Evolutionary conservation across 2,329 filamentous ascomycete genomes (phyloP).

Genomic region (Mycosphaerelloides madeirae): DNA sequence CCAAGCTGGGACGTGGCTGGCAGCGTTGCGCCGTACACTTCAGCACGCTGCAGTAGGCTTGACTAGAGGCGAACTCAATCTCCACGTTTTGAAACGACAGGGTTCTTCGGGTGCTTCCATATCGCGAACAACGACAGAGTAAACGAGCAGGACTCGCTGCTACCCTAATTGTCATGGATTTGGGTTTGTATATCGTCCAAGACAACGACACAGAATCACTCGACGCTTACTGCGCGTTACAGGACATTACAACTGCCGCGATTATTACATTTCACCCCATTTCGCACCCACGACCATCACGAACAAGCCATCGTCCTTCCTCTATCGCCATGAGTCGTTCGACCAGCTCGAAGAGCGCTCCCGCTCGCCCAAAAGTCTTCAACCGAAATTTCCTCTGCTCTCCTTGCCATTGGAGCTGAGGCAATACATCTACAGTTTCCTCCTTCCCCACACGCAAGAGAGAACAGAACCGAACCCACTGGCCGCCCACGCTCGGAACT

Average conservation of each 20-base stretch:
- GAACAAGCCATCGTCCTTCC: slow-evolving; percentile 8
- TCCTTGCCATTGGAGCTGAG: slow-evolving; percentile 43
- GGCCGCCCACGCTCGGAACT: slow-evolving; percentile 27
- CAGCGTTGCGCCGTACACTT: too few species aligned
- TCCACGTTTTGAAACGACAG: background rate
- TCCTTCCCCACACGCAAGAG: slow-evolving; percentile 40
- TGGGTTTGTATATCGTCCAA: too few species aligned
- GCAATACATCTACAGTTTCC: slow-evolving; percentile 37
- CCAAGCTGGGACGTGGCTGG: background rate
- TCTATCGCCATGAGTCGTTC: slow-evolving; percentile 28
- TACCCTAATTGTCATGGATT: too few species aligned
- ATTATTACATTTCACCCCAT: slow-evolving; percentile 32
- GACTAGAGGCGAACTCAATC: background rate
- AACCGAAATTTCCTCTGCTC: slow-evolving; percentile 31
- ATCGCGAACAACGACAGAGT: too few species aligned
- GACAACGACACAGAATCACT: too few species aligned
- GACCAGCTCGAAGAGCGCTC: slow-evolving; percentile 30
- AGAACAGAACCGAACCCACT: slow-evolving; percentile 21
- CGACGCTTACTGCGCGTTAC: too few species aligned
- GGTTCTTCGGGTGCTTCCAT: too few species aligned
- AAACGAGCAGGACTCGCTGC: too few species aligned
- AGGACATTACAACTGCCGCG: slow-evolving; percentile 35
- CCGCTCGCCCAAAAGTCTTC: slow-evolving; percentile 26
- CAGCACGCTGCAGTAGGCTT: too few species aligned
- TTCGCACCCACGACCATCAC: slow-evolving; percentile 23